Evolutionary conservation across 2,329 filamentous ascomycete genomes (phyloP), one percentile per base, ranked within the genome.

Genomic region (Pestalotiopsis sp.): DNA sequence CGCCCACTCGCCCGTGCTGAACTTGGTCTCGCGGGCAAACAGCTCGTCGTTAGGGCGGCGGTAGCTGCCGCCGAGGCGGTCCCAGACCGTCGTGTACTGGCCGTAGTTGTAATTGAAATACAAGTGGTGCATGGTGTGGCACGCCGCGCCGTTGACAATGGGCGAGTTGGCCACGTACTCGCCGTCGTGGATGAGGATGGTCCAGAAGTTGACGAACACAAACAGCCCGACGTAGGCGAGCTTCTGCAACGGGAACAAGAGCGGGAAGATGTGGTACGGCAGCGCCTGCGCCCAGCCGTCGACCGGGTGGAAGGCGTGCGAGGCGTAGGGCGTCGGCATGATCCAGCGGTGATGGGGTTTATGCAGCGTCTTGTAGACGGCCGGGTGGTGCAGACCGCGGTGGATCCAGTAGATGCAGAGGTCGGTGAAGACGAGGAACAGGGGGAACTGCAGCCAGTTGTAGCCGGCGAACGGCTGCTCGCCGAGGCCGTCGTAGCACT

Each of bases 341-440:
- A 98, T 98, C 95, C 95, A 98, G 85, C 97, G 98, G 90, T 98
- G 95, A 83, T 98, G 95, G 73, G 94, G 92, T 89, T 98, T 98
- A 89, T 98, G 95, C 64, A 98, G 87, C 73, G 86, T 85, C 85
- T 95, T 97, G 89, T 98, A 98, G 74, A 96, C 79, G 61, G 82
- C 74, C 6, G 91, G 91, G 79, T 93, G 90, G 81, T 95, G 92
- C 68, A 94, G 83, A 52, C 88, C 90, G 61, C 92, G 90, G 82
- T 94, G 92, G 75, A 94, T 94, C 84, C 90, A 91, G 83, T 95
- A 94, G 83, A 95, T 92, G 80, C 85, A 87, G 78, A 89, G 90
- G 80, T 94, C 92, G 81, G 92, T 94, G 78, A 94, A 94, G 76
- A 88, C 77, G 78, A 94, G 84, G 84, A 94, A 94, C 74, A 93